Evolutionary conservation across 1,284 basidiomycete species (phyloP), one percentile per base, ranked within the genome.

Genomic region (Cutaneotrichosporon cyanovorans): DNA sequence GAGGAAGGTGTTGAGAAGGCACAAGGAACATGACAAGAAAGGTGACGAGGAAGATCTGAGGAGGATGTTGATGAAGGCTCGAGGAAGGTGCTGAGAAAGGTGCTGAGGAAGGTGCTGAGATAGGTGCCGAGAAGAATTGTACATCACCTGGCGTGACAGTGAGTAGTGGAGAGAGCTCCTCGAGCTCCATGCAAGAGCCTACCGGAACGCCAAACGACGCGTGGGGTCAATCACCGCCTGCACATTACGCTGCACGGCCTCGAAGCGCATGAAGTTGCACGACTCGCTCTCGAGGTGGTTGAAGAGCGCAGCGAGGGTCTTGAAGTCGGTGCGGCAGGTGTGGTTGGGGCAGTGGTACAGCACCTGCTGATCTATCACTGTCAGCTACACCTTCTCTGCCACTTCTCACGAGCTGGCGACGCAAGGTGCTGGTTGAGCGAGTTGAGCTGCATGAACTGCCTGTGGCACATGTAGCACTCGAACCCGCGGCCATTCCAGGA

Each of bases 211-310:
- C 25, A 28, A 12, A 7, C 25, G 25, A 12, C 25, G 25, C 8
- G 25, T 28, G 25, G 25, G 25, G 25, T 28, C 25, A 7, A 28
- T 28, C 25, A 28, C 25, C n/a, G n/a, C n/a, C n/a, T n/a, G n/a
- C n/a, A n/a, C n/a, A n/a, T n/a, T n/a, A n/a, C 7, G 20, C 40
- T 45, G 43, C 21, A 50, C 48, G 22, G n/a, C 15, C 19, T 42
- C 25, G 25, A 42, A 45, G 30, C 30, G 18, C 40, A 39, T 45
- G 23, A 28, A 45, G 12, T 31, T 33, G 40, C 48, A 50, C 12
- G 21, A 8, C 36, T 50, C 43, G 40, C 43, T 45, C 43, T 50
- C 43, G 32, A 50, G 43, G 30, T 45, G 43, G 34, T 50, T 45
- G 39, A 42, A 30, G 7, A 35, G 7, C 2, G 43, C 35, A 2